Base-by-base conservation (phyloP, 345 rosid species). In the Brassica rapa region DNA sequence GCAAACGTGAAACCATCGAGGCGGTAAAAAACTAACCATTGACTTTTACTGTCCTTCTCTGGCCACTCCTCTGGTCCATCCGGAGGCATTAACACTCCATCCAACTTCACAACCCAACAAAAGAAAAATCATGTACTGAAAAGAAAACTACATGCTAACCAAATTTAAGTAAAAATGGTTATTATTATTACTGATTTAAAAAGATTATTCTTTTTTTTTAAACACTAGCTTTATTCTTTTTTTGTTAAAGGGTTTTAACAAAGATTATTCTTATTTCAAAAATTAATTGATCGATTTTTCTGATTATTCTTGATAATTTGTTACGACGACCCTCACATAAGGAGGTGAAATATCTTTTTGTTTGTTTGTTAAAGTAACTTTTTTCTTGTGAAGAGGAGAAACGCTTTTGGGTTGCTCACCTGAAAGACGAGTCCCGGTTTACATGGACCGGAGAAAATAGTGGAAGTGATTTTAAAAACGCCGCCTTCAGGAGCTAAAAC, bases 51-150 rank as follows among this genome's bases (percentile, higher is more conserved):
- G 68, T 95, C 97, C 10, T 75, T 81, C 77, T 84, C 63, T 0
- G 99, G 97, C 99, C 99, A 93, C 6, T 76, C 80, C 33, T 91
- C 94, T 3, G 98, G 98, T 62, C 99, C 99, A 1, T 93, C 92
- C 0, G 99, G 99, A 0, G 98, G 89, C 97, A 87, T 93, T 59
- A 93, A 69, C 74, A 84, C 77, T 27, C 99, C 97, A 21, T 95
- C 97, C 72, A 95, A 80, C 98, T 92, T 43, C 65, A 57, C 25
- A 23, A 16, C 8, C 62, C 55, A 39, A 41, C 7, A 4, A 35
- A 39, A 0, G 6, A 6, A 68, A 30, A 65, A 7, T 16, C 8
- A 35, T 27, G 7, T 33, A 29, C 14, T 3, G 23, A 10, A 24
- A 60, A 15, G 16, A 3, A 56, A 35, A 9, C 4, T 57, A 55